Evolutionary conservation across 805 yeast genomes (phyloP).

Genomic region (Candida maesae): DNA sequence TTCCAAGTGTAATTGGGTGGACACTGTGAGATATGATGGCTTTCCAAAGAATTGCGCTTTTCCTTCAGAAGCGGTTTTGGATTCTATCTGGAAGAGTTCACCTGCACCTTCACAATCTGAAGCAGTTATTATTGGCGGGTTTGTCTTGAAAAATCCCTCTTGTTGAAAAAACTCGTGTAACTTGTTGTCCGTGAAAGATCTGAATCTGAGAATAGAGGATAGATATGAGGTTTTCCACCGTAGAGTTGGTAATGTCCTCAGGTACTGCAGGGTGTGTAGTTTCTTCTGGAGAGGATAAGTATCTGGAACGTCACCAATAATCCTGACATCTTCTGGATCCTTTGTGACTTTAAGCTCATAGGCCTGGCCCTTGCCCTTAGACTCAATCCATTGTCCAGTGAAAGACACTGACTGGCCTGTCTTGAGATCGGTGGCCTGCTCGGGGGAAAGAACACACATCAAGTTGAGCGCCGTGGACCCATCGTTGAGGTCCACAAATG

Average conservation of each 20-base stretch:
- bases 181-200: constrained; percentile 61
- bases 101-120: constrained; percentile 99
- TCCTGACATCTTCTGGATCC: constrained; percentile 33
- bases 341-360: constrained; percentile 44
- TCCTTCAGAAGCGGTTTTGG: constrained; percentile 24
- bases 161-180: constrained; percentile 51
- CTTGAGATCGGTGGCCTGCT: constrained; percentile 28
- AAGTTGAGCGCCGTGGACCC: constrained; percentile 60
- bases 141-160: constrained; percentile 61
- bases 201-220: constrained; percentile 62
- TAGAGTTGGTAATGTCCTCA: constrained; percentile 71
- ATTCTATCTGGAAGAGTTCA: constrained; percentile 66
- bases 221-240: constrained; percentile 71
- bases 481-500: constrained; percentile 77
- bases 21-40: constrained; percentile 75
- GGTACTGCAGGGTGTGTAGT: constrained; percentile 55
- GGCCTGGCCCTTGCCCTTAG: constrained; percentile 49
- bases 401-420: constrained; percentile 47
- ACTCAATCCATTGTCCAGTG: constrained; percentile 40
- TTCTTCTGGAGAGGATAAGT: constrained; percentile 85
- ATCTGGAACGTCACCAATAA: constrained; percentile 60
- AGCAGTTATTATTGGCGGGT: constrained; percentile 83
- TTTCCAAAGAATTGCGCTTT: constrained; percentile 55
- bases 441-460: constrained; percentile 49
- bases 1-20: constrained; percentile 89